Evolutionary conservation across 2,329 filamentous ascomycete species (phyloP).

Genomic region (Neonectria neomacrospora): DNA sequence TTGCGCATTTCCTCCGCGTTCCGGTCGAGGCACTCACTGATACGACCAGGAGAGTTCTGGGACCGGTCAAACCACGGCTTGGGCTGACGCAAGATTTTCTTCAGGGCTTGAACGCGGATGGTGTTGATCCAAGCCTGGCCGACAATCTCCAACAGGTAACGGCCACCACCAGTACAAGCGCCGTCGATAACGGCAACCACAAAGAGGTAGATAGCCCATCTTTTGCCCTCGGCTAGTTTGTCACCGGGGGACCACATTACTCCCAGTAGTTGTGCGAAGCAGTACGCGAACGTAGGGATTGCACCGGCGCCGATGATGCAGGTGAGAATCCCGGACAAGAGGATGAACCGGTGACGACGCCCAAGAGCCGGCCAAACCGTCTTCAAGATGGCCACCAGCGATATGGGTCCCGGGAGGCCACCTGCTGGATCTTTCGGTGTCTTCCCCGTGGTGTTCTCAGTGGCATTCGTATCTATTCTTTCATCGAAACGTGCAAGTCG

Average conservation of each 20-base stretch:
- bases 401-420: conserved; percentile 22
- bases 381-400: conserved; percentile 45
- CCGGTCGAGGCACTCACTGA: conserved; percentile 80
- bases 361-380: conserved; percentile 78
- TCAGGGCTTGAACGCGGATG: conserved; percentile 75
- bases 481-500: conserved; percentile 16
- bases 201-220: conserved; percentile 77
- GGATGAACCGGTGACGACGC: conserved; percentile 59
- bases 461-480: not conserved
- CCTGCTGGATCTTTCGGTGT: not conserved
- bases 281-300: conserved; percentile 80
- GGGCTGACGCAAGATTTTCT: conserved; percentile 78
- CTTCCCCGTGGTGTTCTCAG: not conserved
- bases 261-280: conserved; percentile 77
- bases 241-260: conserved; percentile 71
- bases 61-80: conserved; percentile 81
- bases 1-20: conserved; percentile 90
- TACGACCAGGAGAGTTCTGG: conserved; percentile 69
- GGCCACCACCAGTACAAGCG: conserved; percentile 70
- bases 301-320: conserved; percentile 73
- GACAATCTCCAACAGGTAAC: conserved; percentile 76
- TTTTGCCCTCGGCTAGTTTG: conserved; percentile 62
- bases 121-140: conserved; percentile 82
- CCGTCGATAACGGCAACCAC: conserved; percentile 75
- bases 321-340: conserved; percentile 70